phyloP scores from a whole-genome alignment of 2,329 filamentous ascomycete species.

The Chrysoporthe cubensis region DNA sequence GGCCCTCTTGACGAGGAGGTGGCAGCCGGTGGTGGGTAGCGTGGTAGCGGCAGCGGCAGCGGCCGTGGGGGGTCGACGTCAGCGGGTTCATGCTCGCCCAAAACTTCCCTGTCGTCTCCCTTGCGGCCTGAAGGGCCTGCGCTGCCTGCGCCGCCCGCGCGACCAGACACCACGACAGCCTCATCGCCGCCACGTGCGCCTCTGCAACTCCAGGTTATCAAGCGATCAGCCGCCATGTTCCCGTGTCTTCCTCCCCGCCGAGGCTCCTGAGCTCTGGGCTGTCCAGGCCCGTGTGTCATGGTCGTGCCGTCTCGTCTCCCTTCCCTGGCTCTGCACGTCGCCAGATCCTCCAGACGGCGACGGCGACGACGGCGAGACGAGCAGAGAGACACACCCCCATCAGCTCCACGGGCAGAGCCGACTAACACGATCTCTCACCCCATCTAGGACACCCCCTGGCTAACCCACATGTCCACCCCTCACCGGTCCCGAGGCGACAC shows the following conservation, averaged over 20 bases:
- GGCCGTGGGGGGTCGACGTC: too few relatives aligned
- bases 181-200: not conserved
- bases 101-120: not conserved
- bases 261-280: constrained; percentile 17
- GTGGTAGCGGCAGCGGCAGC: too few relatives aligned
- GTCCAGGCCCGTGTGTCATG: not conserved
- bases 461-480: constrained; percentile 30
- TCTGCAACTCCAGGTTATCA: not conserved
- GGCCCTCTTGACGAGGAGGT: too few relatives aligned
- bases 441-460: constrained; percentile 27
- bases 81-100: too few relatives aligned
- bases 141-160: not conserved
- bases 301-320: not conserved
- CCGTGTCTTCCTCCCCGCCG: not conserved
- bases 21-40: too few relatives aligned
- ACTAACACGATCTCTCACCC: constrained; percentile 13
- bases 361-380: not conserved
- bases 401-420: not conserved
- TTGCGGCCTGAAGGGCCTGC: not conserved
- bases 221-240: constrained; percentile 13
- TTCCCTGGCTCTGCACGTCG: not conserved
- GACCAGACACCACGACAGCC: not conserved
- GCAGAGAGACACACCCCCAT: not conserved
- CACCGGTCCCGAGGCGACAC: constrained; percentile 26
- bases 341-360: not conserved